Percentiles rank a stretch among this genome's conserved stretches.
Conservation (phyloP, 1,284 basidiomycete species). For the Lignosus rhinocerotis region DNA sequence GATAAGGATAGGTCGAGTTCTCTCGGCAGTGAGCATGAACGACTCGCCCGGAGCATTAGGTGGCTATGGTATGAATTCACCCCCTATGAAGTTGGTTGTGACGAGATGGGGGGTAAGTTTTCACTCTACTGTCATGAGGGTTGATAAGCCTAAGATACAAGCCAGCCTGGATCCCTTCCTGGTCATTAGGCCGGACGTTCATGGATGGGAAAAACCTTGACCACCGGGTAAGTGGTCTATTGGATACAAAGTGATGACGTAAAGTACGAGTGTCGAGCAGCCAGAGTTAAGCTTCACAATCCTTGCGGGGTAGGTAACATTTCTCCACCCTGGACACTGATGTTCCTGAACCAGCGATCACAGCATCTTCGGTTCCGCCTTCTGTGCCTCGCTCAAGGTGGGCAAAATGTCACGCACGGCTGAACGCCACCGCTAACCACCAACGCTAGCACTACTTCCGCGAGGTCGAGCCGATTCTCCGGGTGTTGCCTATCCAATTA, state of each 20-base stretch:
- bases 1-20: conserved; percentile 17
- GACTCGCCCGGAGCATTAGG: conserved; percentile 25
- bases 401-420: background rate
- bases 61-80: conserved; percentile 45
- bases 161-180: conserved; percentile 43
- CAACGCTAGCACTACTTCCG: conserved; percentile 36
- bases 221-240: conserved; percentile 28
- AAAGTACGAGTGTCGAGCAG: conserved; percentile 12
- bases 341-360: background rate
- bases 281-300: conserved; percentile 43
- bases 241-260: background rate
- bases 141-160: background rate
- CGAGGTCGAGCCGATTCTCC: conserved; percentile 40
- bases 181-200: conserved; percentile 41
- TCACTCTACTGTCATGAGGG: background rate
- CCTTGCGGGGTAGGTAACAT: conserved; percentile 34
- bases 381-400: conserved; percentile 43
- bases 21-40: conserved; percentile 24
- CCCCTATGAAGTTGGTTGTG: conserved; percentile 43
- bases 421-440: background rate
- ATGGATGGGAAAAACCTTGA: conserved; percentile 37
- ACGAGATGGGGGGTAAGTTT: conserved; percentile 40
- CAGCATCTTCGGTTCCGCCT: conserved; percentile 44
- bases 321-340: too few species aligned
- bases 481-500: conserved; percentile 35